Percentiles rank a stretch among this genome's conserved stretches.
Evolutionary conservation across 257 asterid species (phyloP).

Genomic region (Coffea canephora): DNA sequence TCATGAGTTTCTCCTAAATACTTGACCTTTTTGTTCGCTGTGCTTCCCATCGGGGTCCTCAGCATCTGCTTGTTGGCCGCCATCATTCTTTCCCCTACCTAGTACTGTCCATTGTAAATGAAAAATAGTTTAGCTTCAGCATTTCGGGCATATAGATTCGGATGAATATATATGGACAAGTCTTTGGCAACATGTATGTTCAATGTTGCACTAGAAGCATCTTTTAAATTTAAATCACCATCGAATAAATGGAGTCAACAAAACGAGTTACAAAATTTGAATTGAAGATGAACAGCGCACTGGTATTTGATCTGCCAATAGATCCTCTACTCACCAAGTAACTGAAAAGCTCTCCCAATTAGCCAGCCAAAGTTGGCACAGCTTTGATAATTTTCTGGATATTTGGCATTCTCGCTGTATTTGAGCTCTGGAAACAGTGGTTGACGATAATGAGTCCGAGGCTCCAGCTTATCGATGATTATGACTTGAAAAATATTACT

Average conservation of each 20-base stretch:
- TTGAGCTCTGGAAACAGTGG: not conserved
- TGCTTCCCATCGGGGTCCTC: slow-evolving; percentile 2
- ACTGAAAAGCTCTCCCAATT: not conserved
- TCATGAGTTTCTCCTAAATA: not conserved
- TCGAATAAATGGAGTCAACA: too few relatives aligned
- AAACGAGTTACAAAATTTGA: too few relatives aligned
- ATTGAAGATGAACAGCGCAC: not conserved
- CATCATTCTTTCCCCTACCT: not conserved
- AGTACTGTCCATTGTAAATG: not conserved
- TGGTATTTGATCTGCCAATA: not conserved
- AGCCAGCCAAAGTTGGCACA: slow-evolving; percentile 8
- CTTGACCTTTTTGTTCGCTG: not conserved
- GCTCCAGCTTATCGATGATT: slow-evolving; percentile 4
- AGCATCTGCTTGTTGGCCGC: not conserved
- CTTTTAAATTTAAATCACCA: not conserved
- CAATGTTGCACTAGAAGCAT: not conserved
- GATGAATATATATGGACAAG: not conserved
- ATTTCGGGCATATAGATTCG: not conserved
- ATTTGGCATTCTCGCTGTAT: not conserved
- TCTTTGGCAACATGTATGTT: not conserved
- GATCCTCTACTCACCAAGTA: not conserved
- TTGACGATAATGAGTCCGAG: not conserved
- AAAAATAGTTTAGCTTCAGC: not conserved
- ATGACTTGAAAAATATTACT: not conserved
- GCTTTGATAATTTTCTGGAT: not conserved